Evolutionary conservation across 2,329 filamentous ascomycete species (phyloP).

Genomic region (Teratosphaeria epicoccoides): DNA sequence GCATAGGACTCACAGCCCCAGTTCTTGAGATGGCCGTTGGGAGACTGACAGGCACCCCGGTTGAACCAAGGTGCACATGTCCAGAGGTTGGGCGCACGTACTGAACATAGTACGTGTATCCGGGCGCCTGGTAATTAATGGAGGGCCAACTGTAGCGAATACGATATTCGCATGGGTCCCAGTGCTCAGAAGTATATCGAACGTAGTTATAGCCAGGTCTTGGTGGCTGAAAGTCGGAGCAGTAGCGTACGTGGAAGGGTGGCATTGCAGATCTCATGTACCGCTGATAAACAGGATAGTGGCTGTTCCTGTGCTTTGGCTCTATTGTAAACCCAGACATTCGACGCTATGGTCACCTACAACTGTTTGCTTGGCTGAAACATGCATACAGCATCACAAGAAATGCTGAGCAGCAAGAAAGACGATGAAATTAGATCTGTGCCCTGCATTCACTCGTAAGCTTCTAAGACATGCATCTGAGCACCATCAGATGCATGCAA

Average conservation of each 20-base stretch:
- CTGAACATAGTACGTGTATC: no score
- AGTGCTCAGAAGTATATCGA: not conserved
- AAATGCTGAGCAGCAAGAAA: not conserved
- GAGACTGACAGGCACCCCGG: not conserved
- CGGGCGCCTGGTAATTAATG: not conserved
- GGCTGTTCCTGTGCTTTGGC: no score
- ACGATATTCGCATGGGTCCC: not conserved
- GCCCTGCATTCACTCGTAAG: not conserved
- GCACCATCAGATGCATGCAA: not conserved
- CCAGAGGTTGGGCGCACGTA: not conserved
- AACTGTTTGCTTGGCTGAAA: not conserved
- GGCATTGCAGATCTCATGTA: no score
- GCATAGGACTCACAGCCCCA: not conserved
- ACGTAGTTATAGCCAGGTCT: not conserved
- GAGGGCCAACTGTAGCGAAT: not conserved
- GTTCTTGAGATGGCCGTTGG: not conserved
- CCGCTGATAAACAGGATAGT: no score
- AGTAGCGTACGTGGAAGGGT: not conserved
- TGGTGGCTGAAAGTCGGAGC: not conserved
- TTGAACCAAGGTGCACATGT: not conserved
- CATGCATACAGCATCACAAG: not conserved
- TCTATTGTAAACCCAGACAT: no score
- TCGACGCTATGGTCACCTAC: no score
- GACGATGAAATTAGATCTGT: not conserved
- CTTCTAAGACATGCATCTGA: not conserved